Percentiles rank a stretch among this genome's conserved stretches.
phyloP scores from a whole-genome alignment of 2,329 filamentous ascomycete genomes.

The Alternaria ethzedia region DNA sequence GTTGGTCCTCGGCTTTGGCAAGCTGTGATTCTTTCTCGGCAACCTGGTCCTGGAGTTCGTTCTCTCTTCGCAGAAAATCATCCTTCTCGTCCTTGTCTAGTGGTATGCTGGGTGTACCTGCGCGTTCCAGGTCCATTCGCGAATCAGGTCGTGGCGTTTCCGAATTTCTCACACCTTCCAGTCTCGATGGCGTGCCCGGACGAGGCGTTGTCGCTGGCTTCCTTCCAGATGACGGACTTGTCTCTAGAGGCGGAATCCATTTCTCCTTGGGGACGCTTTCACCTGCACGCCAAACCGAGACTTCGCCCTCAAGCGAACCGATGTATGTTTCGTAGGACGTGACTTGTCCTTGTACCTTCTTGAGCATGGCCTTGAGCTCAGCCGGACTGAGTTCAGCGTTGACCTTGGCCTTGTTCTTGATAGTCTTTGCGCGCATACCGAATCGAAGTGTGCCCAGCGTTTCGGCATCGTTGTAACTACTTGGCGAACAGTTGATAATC shows the following conservation, averaged over 20 bases:
- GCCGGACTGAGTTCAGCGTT: conserved; percentile 96
- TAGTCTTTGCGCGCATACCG: conserved; percentile 94
- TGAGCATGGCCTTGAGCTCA: conserved; percentile 90
- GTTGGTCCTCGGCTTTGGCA: conserved; percentile 76
- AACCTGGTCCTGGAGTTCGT: conserved; percentile 95
- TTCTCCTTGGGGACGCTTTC: conserved; percentile 86
- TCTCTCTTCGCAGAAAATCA: conserved; percentile 92
- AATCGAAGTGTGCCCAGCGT: conserved; percentile 91
- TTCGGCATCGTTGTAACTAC: conserved; percentile 96
- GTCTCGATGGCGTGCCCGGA: conserved; percentile 66
- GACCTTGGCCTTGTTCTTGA: conserved; percentile 99
- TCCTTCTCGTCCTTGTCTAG: conserved; percentile 97
- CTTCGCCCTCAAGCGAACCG: conserved; percentile 79
- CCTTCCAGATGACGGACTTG: conserved; percentile 58
- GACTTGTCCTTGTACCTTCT: conserved; percentile 88
- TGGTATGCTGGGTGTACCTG: conserved; percentile 84
- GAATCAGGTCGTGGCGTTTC: conserved; percentile 63
- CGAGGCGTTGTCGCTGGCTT: conserved; percentile 59
- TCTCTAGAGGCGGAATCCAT: conserved; percentile 75
- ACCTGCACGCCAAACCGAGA: conserved; percentile 85
- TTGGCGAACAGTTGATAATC: conserved; percentile 99
- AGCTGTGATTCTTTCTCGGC: conserved; percentile 89
- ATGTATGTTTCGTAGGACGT: conserved; percentile 90
- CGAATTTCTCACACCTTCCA: conserved; percentile 55
- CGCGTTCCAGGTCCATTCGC: conserved; percentile 73